These are phyloP conservation scores for Oryza meridionalis DNA, from an alignment of 176 grass and related monocot genomes.

Conservation along the genomic window DNA sequence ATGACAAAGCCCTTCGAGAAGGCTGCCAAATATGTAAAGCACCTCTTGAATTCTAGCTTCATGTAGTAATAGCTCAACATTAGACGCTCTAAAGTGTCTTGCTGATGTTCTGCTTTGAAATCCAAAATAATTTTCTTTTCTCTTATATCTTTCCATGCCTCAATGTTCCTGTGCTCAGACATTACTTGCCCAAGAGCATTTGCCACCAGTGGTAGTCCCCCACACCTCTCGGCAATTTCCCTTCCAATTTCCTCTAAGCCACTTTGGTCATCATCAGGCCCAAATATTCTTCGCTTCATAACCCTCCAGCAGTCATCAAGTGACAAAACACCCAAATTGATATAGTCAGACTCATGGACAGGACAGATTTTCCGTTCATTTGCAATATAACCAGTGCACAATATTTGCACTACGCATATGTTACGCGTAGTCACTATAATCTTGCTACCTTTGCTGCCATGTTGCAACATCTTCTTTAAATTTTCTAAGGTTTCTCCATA, in stretches of 20 bases:
- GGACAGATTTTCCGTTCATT: neutral
- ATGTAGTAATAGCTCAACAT: slow-evolving; percentile 56
- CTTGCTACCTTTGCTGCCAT: neutral
- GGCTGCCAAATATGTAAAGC: slow-evolving; percentile 57
- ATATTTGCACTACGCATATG: neutral
- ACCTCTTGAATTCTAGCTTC: slow-evolving; percentile 38
- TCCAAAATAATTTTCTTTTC: neutral
- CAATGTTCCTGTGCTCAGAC: neutral
- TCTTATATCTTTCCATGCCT: slow-evolving; percentile 43
- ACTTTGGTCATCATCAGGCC: neutral
- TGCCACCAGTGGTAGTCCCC: slow-evolving; percentile 47
- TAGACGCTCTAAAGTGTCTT: slow-evolving; percentile 29
- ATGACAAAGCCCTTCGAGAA: slow-evolving; percentile 51
- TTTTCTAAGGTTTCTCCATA: neutral
- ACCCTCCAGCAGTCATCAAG: neutral
- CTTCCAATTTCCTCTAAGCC: slow-evolving; percentile 20
- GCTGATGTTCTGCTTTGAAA: too few species aligned
- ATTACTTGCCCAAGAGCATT: slow-evolving; percentile 47
- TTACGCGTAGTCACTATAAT: neutral
- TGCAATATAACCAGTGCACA: neutral
- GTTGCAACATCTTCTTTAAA: neutral
- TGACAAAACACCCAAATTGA: neutral
- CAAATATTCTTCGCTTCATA: neutral
- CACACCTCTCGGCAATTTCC: slow-evolving; percentile 40
- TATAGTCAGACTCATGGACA: neutral